Evolutionary conservation across 2,329 filamentous ascomycete species (phyloP).

Genomic region (Pseudocercospora cruenta): DNA sequence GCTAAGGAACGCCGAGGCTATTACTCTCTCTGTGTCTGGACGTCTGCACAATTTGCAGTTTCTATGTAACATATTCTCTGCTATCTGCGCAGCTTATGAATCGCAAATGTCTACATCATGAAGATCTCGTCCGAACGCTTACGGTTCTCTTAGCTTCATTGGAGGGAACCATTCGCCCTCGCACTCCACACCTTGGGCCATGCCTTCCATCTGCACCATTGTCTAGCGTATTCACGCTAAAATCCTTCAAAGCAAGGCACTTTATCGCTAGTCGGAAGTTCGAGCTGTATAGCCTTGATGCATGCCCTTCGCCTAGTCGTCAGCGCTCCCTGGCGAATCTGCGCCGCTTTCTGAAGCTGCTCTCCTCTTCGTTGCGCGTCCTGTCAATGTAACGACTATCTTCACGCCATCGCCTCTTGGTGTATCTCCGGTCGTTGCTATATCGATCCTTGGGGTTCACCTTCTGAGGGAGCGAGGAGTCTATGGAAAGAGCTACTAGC

Average conservation of each 20-base stretch:
- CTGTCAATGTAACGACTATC: too few species aligned
- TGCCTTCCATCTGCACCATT: neutral
- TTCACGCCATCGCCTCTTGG: neutral
- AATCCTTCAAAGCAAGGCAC: neutral
- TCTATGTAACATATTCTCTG: slow-evolving; percentile 9
- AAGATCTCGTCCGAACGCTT: neutral
- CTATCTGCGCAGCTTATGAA: slow-evolving; percentile 8
- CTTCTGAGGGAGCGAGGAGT: neutral
- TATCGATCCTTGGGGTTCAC: neutral
- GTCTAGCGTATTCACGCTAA: neutral
- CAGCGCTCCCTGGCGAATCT: neutral
- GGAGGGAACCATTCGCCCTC: neutral
- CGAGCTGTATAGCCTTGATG: too few species aligned
- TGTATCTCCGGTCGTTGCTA: neutral
- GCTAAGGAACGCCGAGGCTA: neutral
- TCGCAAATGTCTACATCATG: neutral
- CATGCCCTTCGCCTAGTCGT: neutral
- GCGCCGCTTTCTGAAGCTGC: neutral
- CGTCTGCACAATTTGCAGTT: neutral
- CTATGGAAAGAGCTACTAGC: neutral
- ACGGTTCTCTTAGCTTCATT: neutral
- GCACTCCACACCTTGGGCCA: neutral
- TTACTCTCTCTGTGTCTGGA: neutral
- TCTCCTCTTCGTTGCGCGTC: neutral
- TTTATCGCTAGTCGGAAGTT: neutral